Evolutionary conservation across 2,329 filamentous ascomycete species (phyloP), one percentile per base, ranked within the genome.

Genomic region (Colletotrichum neosansevieriae): DNA sequence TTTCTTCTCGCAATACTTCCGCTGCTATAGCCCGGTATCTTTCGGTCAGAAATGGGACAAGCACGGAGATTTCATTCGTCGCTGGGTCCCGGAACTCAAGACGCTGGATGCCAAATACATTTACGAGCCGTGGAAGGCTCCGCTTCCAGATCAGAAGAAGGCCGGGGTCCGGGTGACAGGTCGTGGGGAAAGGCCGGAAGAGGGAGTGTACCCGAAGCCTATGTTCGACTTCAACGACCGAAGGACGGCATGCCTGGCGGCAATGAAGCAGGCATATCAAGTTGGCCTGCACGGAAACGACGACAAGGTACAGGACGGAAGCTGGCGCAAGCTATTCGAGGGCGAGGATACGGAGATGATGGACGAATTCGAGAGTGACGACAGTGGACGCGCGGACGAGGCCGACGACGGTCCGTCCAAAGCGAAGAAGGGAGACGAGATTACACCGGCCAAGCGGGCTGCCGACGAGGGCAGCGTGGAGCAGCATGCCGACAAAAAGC

Each of bases 41-140:
- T 94, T 94, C 74, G 88, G 89, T 1, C 88, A 90, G 78, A 93
- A 93, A 75, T 93, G 91, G 89, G 92, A 94, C 75, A 88, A 87
- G 66, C 82, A 91, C 1, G 91, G 92, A 0, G 73, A 78, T 3
- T 88, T 93, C 67, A 85, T 94, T 53, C 81, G 88, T 24, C 82
- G 80, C 44, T 94, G 88, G 78, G 86, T 92, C 0, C 91, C 92
- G 0, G 92, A 94, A 76, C 79, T 94, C 44, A 82, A 79, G 65
- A 73, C 83, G 0, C 83, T 91, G 70, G 84, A 89, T 13, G 84
- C 85, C 60, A 93, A 91, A 77, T 93, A 87, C 73, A 93, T 94
- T 36, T 94, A 93, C 72, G 92, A 94, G 81, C 92, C 92, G 6
- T 92, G 91, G 89, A 93, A 91, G 75, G 91, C 91, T 47, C 89